phyloP scores from a whole-genome alignment of 192 early-diverging fungal species.

The Radiomyces spectabilis region DNA sequence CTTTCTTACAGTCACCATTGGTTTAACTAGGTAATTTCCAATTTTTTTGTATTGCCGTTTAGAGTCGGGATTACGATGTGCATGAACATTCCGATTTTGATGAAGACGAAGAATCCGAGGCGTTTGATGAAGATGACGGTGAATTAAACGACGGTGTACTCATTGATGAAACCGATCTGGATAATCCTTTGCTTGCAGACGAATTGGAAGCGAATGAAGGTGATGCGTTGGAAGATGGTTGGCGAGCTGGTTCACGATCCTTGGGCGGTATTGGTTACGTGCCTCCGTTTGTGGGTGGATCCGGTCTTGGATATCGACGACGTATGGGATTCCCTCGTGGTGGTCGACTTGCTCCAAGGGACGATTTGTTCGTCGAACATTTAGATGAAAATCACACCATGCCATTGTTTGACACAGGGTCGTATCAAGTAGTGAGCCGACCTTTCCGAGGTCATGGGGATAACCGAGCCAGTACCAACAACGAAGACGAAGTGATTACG shows the following conservation, averaged over 20 bases:
- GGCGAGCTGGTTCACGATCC: constrained; percentile 14
- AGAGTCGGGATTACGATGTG: constrained; percentile 16
- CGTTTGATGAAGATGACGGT: constrained; percentile 27
- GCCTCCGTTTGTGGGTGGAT: constrained; percentile 6
- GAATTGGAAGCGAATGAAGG: constrained; percentile 47
- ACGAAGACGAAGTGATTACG: constrained; percentile 49
- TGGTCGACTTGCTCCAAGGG: constrained; percentile 12
- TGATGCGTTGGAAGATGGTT: constrained; percentile 36
- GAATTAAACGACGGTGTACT: constrained; percentile 47
- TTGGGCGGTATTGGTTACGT: constrained; percentile 30
- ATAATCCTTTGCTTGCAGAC: constrained; percentile 21
- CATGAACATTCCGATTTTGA: constrained; percentile 28
- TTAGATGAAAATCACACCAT: too few relatives aligned
- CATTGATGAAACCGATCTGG: constrained; percentile 39
- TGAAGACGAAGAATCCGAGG: constrained; percentile 35
- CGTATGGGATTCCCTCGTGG: constrained; percentile 28
- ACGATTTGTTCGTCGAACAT: too few relatives aligned
- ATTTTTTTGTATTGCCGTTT: background rate
- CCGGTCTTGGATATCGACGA: constrained; percentile 27
- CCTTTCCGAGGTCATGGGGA: constrained; percentile 27
- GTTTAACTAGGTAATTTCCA: background rate
- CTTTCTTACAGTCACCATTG: background rate
- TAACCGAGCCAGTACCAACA: constrained; percentile 13
- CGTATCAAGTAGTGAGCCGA: constrained; percentile 31
- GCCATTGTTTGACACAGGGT: too few relatives aligned